These are phyloP conservation scores for Fraxinus xanthoxyloides DNA, from an alignment of 305 asterid genomes.

Conservation along the genomic window DNA sequence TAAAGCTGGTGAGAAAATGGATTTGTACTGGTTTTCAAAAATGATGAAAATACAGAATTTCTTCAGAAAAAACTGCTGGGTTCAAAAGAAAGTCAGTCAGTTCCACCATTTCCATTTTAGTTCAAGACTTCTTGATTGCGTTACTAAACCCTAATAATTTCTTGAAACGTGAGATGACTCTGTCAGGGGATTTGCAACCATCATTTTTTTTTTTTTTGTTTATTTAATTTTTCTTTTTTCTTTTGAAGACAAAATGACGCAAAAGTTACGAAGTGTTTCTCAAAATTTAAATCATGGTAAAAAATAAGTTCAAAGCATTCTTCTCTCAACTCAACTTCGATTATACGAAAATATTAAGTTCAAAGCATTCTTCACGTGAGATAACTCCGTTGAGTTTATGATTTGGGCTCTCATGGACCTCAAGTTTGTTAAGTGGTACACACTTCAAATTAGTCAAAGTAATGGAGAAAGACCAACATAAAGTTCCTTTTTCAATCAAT, in stretches of 20 bases:
- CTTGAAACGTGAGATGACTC: not conserved
- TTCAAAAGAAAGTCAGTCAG: not conserved
- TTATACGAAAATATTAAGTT: not conserved
- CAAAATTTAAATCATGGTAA: no score
- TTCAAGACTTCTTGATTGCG: not conserved
- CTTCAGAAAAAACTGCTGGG: not conserved
- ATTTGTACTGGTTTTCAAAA: slow-evolving; percentile 21
- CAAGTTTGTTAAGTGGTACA: no score
- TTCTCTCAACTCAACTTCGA: no score
- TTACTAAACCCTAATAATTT: not conserved
- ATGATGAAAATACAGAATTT: not conserved
- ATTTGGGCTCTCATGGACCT: not conserved
- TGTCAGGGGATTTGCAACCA: not conserved
- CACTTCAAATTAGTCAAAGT: no score
- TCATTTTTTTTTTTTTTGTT: no score
- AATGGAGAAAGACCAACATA: no score
- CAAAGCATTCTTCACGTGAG: not conserved
- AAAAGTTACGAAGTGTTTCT: no score
- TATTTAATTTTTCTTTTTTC: no score
- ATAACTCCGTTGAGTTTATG: not conserved
- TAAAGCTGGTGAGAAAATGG: slow-evolving; percentile 24
- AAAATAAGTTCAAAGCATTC: no score
- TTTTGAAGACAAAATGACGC: not conserved
- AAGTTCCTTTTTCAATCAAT: no score
- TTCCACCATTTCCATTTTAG: not conserved